Conservation (phyloP, 345 rosid species). For the Pugionium dolabratum region DNA sequence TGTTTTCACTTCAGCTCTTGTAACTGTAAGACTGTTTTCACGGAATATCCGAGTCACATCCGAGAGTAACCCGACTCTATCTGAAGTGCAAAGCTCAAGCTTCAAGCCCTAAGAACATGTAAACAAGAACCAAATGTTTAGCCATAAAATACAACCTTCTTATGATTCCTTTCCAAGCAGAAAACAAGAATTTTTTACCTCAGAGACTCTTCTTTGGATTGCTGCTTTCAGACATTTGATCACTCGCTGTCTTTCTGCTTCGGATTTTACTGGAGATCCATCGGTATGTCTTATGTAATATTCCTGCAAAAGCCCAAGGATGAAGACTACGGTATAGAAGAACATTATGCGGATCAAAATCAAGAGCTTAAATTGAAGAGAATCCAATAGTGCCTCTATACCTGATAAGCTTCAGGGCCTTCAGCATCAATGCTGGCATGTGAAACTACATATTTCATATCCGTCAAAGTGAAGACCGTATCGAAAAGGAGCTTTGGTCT, state of each 20-base stretch:
- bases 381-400: slow-evolving; percentile 3
- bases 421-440: slow-evolving; percentile 75
- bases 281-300: slow-evolving; percentile 79
- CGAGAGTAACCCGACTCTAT: slow-evolving; percentile 79
- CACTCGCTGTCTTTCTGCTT: slow-evolving; percentile 73
- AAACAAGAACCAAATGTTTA: slow-evolving; percentile 6
- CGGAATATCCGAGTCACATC: slow-evolving; percentile 84
- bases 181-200: slow-evolving; percentile 44
- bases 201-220: slow-evolving; percentile 85
- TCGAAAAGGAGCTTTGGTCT: slow-evolving; percentile 93
- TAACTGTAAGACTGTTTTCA: slow-evolving; percentile 80
- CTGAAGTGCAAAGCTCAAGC: slow-evolving; percentile 81
- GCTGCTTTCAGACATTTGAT: slow-evolving; percentile 92
- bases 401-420: slow-evolving; percentile 80
- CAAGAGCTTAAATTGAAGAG: background rate
- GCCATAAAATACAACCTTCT: background rate
- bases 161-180: slow-evolving; percentile 4
- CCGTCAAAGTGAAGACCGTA: slow-evolving; percentile 83
- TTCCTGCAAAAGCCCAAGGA: slow-evolving; percentile 50
- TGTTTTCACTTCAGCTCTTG: slow-evolving; percentile 86
- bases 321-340: background rate
- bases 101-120: slow-evolving; percentile 64
- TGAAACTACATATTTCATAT: slow-evolving; percentile 90
- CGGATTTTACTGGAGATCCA: slow-evolving; percentile 85
- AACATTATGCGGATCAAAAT: background rate